Base-by-base conservation (phyloP, 2,329 filamentous ascomycete species). In the Harringtonia aguacate region DNA sequence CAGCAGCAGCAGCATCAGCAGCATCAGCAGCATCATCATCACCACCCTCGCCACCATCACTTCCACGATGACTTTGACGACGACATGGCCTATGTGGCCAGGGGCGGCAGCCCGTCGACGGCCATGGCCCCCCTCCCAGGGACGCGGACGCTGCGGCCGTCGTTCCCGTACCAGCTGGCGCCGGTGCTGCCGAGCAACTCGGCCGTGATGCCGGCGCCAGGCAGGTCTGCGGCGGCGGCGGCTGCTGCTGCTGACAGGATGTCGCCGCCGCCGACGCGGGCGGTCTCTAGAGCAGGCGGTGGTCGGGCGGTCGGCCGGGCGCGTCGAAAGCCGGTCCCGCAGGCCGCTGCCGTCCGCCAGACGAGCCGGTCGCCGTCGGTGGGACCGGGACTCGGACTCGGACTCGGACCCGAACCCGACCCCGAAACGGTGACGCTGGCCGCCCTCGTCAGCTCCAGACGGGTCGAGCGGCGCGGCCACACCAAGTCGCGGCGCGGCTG, bases 401-500 rank as follows among this genome's bases (percentile, higher is more conserved):
- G 15, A 21, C 40, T 7, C 8, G 33, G 33, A 18, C n/a, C 33
- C 9, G n/a, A n/a, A n/a, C n/a, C n/a, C n/a, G n/a, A n/a, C n/a
- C n/a, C n/a, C n/a, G n/a, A n/a, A n/a, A n/a, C n/a, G n/a, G n/a
- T n/a, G n/a, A n/a, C n/a, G n/a, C n/a, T n/a, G n/a, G n/a, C n/a
- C n/a, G n/a, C n/a, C n/a, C 20, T 17, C 27, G 20, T 34, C 46
- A 4, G 36, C 41, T 13, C 58, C 52, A 64, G 65, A 50, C 62
- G 66, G 36, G 50, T 72, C 22, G 74, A 76, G 56, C 63, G 79
- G 44, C 69, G 76, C 48, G 77, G 79, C 1, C 79, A 83, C 50
- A 81, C 75, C 12, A 84, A 84, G 58, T 80, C 75, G 41, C 69
- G 79, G 21, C 66, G 72, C 15, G 79, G 79, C 9, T 83, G 79